These are phyloP conservation scores for Taiwanofungus camphoratus DNA, from an alignment of 1,284 basidiomycete species.

Conservation along the genomic window DNA sequence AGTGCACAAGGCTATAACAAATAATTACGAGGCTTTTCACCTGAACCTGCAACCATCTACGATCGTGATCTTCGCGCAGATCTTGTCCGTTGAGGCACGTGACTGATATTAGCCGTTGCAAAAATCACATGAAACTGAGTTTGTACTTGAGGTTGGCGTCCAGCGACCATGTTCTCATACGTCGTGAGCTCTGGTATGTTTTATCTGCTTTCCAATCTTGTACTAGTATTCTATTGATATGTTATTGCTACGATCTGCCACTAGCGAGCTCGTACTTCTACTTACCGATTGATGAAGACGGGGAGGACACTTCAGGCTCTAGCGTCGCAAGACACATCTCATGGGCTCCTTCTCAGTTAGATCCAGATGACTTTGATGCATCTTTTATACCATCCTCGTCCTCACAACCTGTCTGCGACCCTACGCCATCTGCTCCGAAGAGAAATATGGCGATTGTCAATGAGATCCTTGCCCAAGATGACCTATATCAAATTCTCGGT, in stretches of 20 bases:
- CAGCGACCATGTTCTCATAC: constrained; percentile 49
- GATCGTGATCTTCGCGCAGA: no score
- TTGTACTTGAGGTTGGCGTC: constrained; percentile 15
- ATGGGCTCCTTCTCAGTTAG: constrained; percentile 29
- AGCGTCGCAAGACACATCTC: constrained; percentile 40
- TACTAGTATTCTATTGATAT: constrained; percentile 3
- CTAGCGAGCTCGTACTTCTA: constrained; percentile 55
- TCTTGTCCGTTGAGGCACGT: background rate
- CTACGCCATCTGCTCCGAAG: constrained; percentile 15
- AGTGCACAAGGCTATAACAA: no score
- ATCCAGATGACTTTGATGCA: constrained; percentile 19
- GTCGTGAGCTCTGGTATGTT: constrained; percentile 45
- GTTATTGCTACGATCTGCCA: background rate
- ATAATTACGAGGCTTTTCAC: no score
- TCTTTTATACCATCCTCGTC: constrained; percentile 21
- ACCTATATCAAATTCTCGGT: constrained; percentile 74
- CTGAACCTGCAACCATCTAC: no score
- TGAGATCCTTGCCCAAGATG: constrained; percentile 48
- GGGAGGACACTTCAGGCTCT: constrained; percentile 37
- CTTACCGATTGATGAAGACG: constrained; percentile 51
- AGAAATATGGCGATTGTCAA: constrained; percentile 36
- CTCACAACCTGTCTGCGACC: constrained; percentile 23
- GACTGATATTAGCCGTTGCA: background rate
- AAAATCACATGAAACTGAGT: constrained; percentile 23
- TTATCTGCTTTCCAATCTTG: constrained; percentile 7